Base-by-base conservation (phyloP, 306 rosid species). In the Castanea sativa region DNA sequence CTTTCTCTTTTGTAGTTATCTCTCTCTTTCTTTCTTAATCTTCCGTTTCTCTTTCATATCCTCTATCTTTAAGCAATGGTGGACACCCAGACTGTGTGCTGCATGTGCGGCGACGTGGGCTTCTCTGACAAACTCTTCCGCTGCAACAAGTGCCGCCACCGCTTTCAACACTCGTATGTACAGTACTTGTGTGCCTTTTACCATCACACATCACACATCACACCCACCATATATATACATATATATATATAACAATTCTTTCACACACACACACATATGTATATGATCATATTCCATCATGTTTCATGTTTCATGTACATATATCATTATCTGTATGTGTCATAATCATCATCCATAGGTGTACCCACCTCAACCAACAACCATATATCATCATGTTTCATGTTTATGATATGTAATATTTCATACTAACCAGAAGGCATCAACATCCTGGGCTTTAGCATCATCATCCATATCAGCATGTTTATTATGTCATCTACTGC, bases 91-190 rank as follows among this genome's bases (percentile, higher is more conserved):
- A 89, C 89, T 1, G 97, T 94, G 10, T 94, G 98, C 81, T 92
- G 97, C 97, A 87, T 94, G 97, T 94, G 98, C 41, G 98, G 98
- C 35, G 98, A 94, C 69, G 86, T 94, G 79, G 98, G 98, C 71
- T 94, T 94, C 83, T 85, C 90, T 2, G 94, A 94, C 86, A 94
- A 94, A 80, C 93, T 94, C 69, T 94, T 94, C 87, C 98, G 97
- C 85, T 94, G 98, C 88, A 87, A 85, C 92, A 87, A 87, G 73
- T 94, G 98, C 86, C 88, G 68, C 73, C 81, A 88, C 82, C 98
- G 98, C 14, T 94, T 82, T 87, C 98, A 94, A 74, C 98, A 94
- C 94, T 92, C 94, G 94, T 94, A 89, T 41, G 45, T 41, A 41
- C 8, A 41, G 11, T 8, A 41, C 11, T 41, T 2, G 45, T 41